Evolutionary conservation across 2,329 filamentous ascomycete genomes (phyloP), one percentile per base, ranked within the genome.

Genomic region (Chaetoscypha palmicola): DNA sequence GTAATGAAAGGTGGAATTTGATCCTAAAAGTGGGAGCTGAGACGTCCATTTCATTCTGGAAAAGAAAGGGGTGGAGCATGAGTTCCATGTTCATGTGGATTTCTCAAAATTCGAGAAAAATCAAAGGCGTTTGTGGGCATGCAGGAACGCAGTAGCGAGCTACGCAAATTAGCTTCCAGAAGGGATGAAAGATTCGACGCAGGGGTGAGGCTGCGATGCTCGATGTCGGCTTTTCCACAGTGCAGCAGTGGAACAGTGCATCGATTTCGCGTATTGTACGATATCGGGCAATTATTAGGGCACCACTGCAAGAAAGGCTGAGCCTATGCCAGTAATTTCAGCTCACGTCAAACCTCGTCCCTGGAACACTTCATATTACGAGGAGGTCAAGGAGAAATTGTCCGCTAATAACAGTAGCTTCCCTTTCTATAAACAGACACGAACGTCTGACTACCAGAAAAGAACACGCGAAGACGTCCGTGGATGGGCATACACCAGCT

Each of bases 151-250:
- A 14, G 40, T 36, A 43, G 40, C 40, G 40, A 43, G 31, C 21
- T 36, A 36, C 32, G 22, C n/a, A 43, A 37, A 43, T 43, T 43
- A 16, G 33, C 40, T 43, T 43, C 40, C 28, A 43, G 40, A 43
- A 43, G 40, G 33, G 37, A 30, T 39, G 37, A 30, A 30, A 14
- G 28, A 31, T 31, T 22, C 35, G 35, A 38, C 21, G 35, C 19
- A 38, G 35, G 35, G 35, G 20, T 24, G 12, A 14, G 10, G 35
- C 19, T 23, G 19, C 21, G 21, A 8, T 21, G 14, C 23, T n/a
- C n/a, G n/a, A n/a, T n/a, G n/a, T n/a, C n/a, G n/a, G n/a, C n/a
- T n/a, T n/a, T n/a, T n/a, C n/a, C n/a, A n/a, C 20, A 12, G 12
- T n/a, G 35, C n/a, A 21, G 21, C 35, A n/a, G 28, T 12, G 16